Percentiles rank a stretch among this genome's conserved stretches.
phyloP scores from a whole-genome alignment of 345 rosid genomes.

The Salix suchowensis region DNA sequence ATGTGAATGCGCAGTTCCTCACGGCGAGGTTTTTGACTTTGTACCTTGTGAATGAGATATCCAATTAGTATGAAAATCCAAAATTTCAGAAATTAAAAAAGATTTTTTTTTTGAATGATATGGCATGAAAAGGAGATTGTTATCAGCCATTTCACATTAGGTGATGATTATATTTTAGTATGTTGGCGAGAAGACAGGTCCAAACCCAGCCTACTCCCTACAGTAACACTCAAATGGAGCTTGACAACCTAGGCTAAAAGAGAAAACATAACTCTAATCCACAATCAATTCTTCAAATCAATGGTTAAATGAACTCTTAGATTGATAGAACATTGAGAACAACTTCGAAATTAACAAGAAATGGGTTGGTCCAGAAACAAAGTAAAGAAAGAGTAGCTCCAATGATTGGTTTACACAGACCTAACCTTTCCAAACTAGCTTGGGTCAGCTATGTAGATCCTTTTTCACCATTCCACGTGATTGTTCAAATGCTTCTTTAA shows the following conservation, averaged over 20 bases:
- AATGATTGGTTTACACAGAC: background rate
- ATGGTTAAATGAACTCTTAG: background rate
- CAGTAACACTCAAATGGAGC: background rate
- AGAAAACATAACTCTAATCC: background rate
- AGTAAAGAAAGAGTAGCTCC: background rate
- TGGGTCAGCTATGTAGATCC: no score
- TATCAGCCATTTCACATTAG: background rate
- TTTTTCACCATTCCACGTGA: no score
- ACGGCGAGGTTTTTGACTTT: conserved; percentile 89
- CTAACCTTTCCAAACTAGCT: no score
- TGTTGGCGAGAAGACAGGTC: background rate
- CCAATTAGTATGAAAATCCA: background rate
- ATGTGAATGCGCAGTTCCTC: conserved; percentile 87
- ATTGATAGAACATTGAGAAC: background rate
- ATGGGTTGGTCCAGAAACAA: background rate
- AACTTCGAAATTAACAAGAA: background rate
- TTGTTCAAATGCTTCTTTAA: no score
- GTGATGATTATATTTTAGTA: background rate
- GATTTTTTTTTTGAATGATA: background rate
- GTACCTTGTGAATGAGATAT: conserved; percentile 14
- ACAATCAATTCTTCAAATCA: background rate
- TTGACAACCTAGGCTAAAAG: background rate
- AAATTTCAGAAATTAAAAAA: background rate
- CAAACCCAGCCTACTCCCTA: background rate
- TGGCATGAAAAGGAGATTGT: no score